These are phyloP conservation scores for Croton laevigatus DNA, from an alignment of 441 rosid genomes.

Conservation along the genomic window DNA sequence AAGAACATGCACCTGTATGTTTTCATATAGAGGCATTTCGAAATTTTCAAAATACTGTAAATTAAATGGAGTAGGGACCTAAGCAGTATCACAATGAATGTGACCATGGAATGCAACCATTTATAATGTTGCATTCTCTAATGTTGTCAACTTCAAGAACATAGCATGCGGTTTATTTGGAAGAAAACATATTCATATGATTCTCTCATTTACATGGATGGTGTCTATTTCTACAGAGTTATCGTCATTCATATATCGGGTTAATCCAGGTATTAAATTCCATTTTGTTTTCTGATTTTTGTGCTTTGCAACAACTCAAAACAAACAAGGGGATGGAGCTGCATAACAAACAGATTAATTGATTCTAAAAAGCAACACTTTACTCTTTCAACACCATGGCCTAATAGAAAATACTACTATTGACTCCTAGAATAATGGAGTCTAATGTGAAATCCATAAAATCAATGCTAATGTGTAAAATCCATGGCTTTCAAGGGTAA, in stretches of 20 bases:
- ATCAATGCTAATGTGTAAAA: too few species aligned
- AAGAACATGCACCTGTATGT: neutral
- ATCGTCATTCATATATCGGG: too few species aligned
- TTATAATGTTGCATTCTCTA: neutral
- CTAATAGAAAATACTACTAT: neutral
- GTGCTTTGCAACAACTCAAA: neutral
- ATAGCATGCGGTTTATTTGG: neutral
- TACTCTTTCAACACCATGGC: neutral
- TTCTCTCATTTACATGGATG: neutral
- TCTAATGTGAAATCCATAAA: too few species aligned
- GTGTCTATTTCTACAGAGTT: neutral
- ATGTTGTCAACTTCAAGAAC: conserved; percentile 6
- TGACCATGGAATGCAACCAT: neutral
- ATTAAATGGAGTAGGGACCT: neutral
- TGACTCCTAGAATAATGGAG: neutral
- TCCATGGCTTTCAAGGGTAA: too few species aligned
- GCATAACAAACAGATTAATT: neutral
- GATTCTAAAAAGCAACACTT: neutral
- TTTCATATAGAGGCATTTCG: neutral
- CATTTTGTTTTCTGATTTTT: neutral
- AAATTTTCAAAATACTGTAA: neutral
- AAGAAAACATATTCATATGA: neutral
- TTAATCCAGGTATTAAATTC: neutral
- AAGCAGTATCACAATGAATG: neutral
- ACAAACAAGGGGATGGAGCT: neutral